phyloP scores from a whole-genome alignment of 1,284 basidiomycete species.

The Puccinia triticina region DNA sequence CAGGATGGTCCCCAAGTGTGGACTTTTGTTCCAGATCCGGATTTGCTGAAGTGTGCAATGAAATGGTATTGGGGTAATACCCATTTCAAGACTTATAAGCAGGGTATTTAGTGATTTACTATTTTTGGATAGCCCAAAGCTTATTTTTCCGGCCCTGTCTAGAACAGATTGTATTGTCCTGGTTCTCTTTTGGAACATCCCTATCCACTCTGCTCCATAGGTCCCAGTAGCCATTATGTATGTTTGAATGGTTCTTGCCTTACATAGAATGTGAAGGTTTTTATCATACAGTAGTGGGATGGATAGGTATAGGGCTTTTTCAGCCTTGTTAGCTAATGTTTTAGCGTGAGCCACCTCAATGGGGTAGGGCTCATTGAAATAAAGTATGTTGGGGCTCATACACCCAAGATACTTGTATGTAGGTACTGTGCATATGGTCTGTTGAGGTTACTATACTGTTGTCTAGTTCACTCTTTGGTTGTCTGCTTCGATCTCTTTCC shows the following conservation, averaged over 20 bases:
- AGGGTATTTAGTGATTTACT: not conserved
- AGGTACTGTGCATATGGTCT: no score
- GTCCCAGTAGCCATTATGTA: not conserved
- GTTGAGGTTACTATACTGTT: no score
- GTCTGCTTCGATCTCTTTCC: no score
- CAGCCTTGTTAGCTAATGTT: not conserved
- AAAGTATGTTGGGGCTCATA: no score
- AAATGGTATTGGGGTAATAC: not conserved
- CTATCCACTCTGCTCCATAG: slow-evolving; percentile 16
- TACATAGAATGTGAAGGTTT: not conserved
- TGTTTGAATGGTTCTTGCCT: not conserved
- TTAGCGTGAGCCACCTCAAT: not conserved
- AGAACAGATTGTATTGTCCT: not conserved
- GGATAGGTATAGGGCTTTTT: not conserved
- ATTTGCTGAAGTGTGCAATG: not conserved
- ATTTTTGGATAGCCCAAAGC: not conserved
- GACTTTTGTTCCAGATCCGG: not conserved
- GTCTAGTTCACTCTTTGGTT: no score
- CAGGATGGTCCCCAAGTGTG: not conserved
- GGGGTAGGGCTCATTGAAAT: not conserved
- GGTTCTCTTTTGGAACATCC: no score
- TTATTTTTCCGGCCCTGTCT: not conserved
- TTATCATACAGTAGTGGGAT: not conserved
- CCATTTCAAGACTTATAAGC: not conserved
- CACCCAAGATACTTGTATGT: no score